Evolutionary conservation across 495 filamentous ascomycete genomes (phyloP).

Genomic region (Penicillium roqueforti): DNA sequence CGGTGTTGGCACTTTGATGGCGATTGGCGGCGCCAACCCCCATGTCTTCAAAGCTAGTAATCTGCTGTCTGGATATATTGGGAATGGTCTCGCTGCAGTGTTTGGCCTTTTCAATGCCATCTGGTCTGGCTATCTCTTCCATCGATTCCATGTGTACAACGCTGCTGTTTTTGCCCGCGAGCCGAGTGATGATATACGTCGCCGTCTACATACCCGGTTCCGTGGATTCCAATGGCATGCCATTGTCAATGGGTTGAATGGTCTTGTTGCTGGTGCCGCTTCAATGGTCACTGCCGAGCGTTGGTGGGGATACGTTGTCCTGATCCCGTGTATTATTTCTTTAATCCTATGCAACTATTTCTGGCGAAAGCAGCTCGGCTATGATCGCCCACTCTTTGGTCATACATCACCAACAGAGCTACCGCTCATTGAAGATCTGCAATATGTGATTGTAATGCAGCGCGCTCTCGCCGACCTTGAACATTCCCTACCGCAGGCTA

Average conservation of each 20-base stretch:
- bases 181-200: slow-evolving; percentile 20
- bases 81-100: slow-evolving; percentile 40
- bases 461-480: slow-evolving; percentile 14
- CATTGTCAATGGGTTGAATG: slow-evolving; percentile 37
- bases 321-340: slow-evolving; percentile 46
- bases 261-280: slow-evolving; percentile 45
- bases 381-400: slow-evolving; percentile 37
- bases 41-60: slow-evolving; percentile 42
- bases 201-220: slow-evolving; percentile 33
- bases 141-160: slow-evolving; percentile 33
- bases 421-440: slow-evolving; percentile 30
- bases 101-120: slow-evolving; percentile 43
- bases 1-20: slow-evolving; percentile 47
- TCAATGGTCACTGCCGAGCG: slow-evolving; percentile 46
- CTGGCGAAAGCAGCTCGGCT: slow-evolving; percentile 44
- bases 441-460: slow-evolving; percentile 28
- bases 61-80: slow-evolving; percentile 47
- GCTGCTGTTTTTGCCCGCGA: slow-evolving; percentile 10
- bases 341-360: slow-evolving; percentile 41
- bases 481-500: slow-evolving; percentile 6
- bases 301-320: slow-evolving; percentile 49
- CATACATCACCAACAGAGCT: slow-evolving; percentile 5
- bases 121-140: slow-evolving; percentile 41
- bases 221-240: slow-evolving; percentile 40
- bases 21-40: slow-evolving; percentile 44